Percentiles rank a stretch among this genome's conserved stretches.
Evolutionary conservation across 768 basidiomycete species (phyloP).

Genomic region (Amanita polypyramis): DNA sequence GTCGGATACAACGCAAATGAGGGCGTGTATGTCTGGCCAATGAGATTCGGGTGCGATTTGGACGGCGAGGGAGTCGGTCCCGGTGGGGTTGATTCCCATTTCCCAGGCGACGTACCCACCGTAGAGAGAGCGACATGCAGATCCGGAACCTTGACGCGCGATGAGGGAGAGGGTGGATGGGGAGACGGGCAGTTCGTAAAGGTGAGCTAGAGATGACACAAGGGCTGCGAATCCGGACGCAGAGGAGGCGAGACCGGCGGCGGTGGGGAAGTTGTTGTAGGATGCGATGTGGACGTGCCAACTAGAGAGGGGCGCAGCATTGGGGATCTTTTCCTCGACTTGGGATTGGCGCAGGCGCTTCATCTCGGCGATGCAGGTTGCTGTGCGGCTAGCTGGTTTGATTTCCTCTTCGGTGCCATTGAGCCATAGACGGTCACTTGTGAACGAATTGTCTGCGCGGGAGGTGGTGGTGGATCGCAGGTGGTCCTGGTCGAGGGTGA

Average conservation of each 20-base stretch:
- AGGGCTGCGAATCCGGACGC: constrained; percentile 97
- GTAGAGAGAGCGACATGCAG: constrained; percentile 94
- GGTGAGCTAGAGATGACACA: constrained; percentile 75
- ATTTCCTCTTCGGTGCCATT: constrained; percentile 91
- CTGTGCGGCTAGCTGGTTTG: constrained; percentile 65
- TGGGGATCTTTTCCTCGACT: constrained; percentile 58
- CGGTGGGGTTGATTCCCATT: constrained; percentile 53
- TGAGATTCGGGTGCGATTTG: constrained; percentile 76
- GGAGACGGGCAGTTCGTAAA: constrained; percentile 73
- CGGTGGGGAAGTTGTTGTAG: constrained; percentile 98
- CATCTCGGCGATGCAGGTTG: constrained; percentile 84
- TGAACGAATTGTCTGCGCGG: constrained; percentile 66
- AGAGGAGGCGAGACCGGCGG: constrained; percentile 94
- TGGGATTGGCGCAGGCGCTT: constrained; percentile 58
- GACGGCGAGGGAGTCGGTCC: constrained; percentile 80
- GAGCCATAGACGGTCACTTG: constrained; percentile 81
- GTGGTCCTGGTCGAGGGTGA: constrained; percentile 95
- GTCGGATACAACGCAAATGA: constrained; percentile 95
- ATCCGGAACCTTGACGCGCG: constrained; percentile 95
- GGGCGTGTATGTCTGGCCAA: constrained; percentile 94
- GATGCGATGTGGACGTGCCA: constrained; percentile 84
- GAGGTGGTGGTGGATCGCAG: constrained; percentile 91
- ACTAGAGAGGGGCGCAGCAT: constrained; percentile 43
- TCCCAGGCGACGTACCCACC: constrained; percentile 98
- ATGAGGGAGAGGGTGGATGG: constrained; percentile 84